Evolutionary conservation across 2,329 filamentous ascomycete genomes (phyloP), one percentile per base, ranked within the genome.

Genomic region (Fusarium clavum): DNA sequence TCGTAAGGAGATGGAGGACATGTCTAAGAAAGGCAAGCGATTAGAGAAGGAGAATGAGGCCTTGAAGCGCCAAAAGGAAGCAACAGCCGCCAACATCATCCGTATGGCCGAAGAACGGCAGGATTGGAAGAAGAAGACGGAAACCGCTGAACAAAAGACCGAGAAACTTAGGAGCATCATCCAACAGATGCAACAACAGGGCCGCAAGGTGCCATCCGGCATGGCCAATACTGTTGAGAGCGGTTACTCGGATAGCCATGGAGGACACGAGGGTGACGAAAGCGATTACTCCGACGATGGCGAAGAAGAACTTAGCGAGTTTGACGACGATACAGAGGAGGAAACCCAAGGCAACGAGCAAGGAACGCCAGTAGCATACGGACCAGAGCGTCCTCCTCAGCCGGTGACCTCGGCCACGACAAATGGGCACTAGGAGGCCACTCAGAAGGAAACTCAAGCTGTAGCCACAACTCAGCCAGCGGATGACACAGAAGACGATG

Each of bases 1-100:
- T 82, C 90, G 95, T 57, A 98, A 97, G 83, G 96, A 98, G 82
- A 98, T 98, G 94, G 96, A 98, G 82, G 96, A 98, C 77, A 98
- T 98, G 94, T 97, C 94, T 1, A 98, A 98, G 84, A 98, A 98
- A 84, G 97, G 95, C 8, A 98, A 98, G 81, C 91, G 94, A 27
- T 85, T 99, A 56, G 96, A 99, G 80, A 97, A 97, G 82, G 96
- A 99, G 77, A 98, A 99, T 76, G 91, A 96, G 74, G 91, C 89
- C 20, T 87, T 97, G 54, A 97, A 94, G 72, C 90, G 95, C 59
- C 97, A 98, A 81, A 95, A 98, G 79, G 94, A 98, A 75, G 90
- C 93, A 49, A 97, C 94, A 27, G 96, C 96, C 76, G 91, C 93
- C 72, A 98, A 97, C 80, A 98, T 99, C 77, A 89, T 98, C 63